phyloP scores from a whole-genome alignment of 345 rosid species.

The Rhizophora apiculata region DNA sequence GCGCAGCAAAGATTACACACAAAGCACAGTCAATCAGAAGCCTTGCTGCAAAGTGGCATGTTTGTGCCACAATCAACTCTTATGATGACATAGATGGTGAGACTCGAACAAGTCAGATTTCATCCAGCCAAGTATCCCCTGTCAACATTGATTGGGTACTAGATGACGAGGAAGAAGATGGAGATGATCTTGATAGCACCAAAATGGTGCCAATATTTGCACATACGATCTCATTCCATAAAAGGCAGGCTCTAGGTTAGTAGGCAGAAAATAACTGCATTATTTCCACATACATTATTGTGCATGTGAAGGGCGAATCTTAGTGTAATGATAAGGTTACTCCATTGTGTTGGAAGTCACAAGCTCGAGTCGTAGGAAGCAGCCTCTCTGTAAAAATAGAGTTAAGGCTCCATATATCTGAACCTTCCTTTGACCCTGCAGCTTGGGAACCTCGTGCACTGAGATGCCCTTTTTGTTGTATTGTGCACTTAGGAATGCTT shows the following conservation, averaged over 20 bases:
- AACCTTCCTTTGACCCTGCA: too few species aligned
- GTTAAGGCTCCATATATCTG: too few species aligned
- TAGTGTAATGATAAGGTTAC: too few species aligned
- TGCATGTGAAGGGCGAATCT: too few species aligned
- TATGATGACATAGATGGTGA: conserved; percentile 67
- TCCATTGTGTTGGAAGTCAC: too few species aligned
- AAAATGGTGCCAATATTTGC: conserved; percentile 57
- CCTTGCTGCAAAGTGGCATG: conserved; percentile 91
- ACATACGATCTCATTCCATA: conserved; percentile 73
- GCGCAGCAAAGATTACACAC: conserved; percentile 90
- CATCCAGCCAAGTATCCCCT: conserved; percentile 31
- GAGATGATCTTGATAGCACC: conserved; percentile 56
- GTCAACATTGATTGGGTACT: conserved; percentile 36
- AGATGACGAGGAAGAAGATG: conserved; percentile 70
- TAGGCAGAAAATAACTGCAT: not conserved
- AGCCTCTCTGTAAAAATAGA: too few species aligned
- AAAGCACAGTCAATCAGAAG: conserved; percentile 75
- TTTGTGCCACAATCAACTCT: conserved; percentile 74
- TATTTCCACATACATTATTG: too few species aligned
- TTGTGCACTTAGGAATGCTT: not conserved
- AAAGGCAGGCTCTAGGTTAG: conserved; percentile 84
- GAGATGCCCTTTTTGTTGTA: not conserved
- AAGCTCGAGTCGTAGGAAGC: too few species aligned
- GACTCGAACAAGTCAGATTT: conserved; percentile 42
- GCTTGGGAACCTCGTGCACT: too few species aligned